Base-by-base conservation (phyloP, 2,329 filamentous ascomycete genomes). In the Didymella sp. region DNA sequence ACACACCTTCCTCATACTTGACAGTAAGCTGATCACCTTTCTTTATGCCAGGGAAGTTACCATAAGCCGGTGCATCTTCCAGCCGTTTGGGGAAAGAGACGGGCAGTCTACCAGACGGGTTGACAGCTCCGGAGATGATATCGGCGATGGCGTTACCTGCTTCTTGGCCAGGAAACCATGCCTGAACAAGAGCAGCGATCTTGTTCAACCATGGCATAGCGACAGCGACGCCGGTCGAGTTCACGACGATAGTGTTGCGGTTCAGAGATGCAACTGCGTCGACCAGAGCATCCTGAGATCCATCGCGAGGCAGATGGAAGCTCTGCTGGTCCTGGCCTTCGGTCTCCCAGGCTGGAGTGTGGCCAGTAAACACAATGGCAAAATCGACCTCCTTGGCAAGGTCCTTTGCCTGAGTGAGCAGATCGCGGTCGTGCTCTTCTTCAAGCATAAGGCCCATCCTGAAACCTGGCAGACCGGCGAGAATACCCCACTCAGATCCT, bases 191-290 rank as follows among this genome's bases (percentile, higher is more conserved):
- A 6, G 71, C 72, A 6, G 71, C 60, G n/a, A 76, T 63, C 27
- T 73, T 70, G 61, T 84, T 79, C 1, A 81, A 82, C 89, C 88
- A 91, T 17, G 87, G 87, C 82, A 89, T 87, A 1, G 83, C 82
- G 15, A 90, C 83, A 0, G 90, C 90, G 0, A 89, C 91, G 31
- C 90, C 91, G 0, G 89, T 91, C 67, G 93, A 90, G 70, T 91
- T 86, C 1, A 93, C 87, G 1, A 95, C 85, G 1, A 86, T 85
- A 1, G 89, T 88, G 52, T 87, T 87, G 3, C 87, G 80, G 72
- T 93, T 92, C 0, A 82, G 88, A 0, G 81, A 81, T 4, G 87
- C 80, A 0, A 94, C 85, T 1, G 85, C 84, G 12, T 81, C 73
- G 65, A 94, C 89, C 4, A 91, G 81, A 33, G 83, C 81, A 68